phyloP scores from a whole-genome alignment of 306 rosid genomes.

The Abrus precatorius region DNA sequence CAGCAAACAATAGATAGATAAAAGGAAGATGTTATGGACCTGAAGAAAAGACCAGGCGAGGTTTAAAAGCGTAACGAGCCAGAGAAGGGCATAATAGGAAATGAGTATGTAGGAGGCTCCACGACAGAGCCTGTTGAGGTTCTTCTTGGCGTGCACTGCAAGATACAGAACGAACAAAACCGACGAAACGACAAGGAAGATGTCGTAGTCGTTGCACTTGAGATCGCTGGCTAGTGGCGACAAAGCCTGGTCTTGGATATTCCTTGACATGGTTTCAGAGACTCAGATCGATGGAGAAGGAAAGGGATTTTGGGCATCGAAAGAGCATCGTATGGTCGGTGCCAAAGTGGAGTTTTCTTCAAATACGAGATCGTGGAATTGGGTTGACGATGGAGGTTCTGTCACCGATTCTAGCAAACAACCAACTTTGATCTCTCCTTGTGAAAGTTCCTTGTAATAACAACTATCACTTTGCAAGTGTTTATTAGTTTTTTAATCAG shows the following conservation, averaged over 20 bases:
- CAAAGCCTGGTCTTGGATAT: background rate
- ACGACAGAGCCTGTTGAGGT: slow-evolving; percentile 57
- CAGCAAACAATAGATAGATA: background rate
- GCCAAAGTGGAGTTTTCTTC: background rate
- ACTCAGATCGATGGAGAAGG: background rate
- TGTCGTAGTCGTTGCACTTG: slow-evolving; percentile 59
- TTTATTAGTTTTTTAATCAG: no score
- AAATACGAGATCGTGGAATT: background rate
- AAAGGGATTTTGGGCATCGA: background rate
- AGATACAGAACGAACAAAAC: slow-evolving; percentile 64
- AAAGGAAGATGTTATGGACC: slow-evolving; percentile 48
- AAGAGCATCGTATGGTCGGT: background rate
- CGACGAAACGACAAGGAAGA: slow-evolving; percentile 62
- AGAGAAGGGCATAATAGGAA: slow-evolving; percentile 74
- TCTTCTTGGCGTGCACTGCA: slow-evolving; percentile 63
- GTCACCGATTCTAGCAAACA: slow-evolving; percentile 4
- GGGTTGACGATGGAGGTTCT: background rate
- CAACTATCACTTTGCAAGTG: no score
- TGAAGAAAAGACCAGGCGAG: slow-evolving; percentile 75
- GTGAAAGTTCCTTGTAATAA: background rate
- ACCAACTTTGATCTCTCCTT: background rate
- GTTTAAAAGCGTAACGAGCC: slow-evolving; percentile 68
- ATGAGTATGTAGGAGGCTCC: slow-evolving; percentile 61
- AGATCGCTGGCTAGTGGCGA: slow-evolving; percentile 35
- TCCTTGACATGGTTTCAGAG: slow-evolving; percentile 27